Conservation (phyloP, 371 early-diverging fungal genomes). For the Mucor lusitanicus region DNA sequence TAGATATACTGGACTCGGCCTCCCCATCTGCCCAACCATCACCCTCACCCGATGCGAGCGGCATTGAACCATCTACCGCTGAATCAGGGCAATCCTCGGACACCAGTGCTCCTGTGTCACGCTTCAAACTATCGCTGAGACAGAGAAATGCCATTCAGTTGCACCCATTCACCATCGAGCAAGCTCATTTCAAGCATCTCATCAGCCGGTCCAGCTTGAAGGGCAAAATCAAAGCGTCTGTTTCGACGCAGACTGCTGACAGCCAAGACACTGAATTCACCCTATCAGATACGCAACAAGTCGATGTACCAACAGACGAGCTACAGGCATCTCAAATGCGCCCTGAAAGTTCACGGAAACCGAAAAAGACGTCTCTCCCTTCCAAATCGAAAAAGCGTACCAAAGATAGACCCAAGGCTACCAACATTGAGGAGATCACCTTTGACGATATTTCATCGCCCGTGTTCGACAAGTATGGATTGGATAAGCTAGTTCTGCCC, state of each 20-base stretch:
- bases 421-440: not conserved
- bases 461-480: slow-evolving; percentile 1
- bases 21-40: not conserved
- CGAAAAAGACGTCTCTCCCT: not conserved
- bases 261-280: not conserved
- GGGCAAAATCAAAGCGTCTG: not conserved
- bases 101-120: not conserved
- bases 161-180: slow-evolving; percentile 8
- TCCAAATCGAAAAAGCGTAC: not conserved
- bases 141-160: slow-evolving; percentile 14
- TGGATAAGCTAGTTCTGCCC: not conserved
- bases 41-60: not conserved
- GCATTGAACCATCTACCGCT: not conserved
- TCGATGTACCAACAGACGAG: not conserved
- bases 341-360: not conserved
- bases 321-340: not conserved
- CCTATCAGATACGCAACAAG: not conserved
- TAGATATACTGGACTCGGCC: not conserved
- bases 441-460: not conserved
- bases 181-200: not conserved
- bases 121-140: not conserved
- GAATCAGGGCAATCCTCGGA: not conserved
- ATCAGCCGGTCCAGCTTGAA: not conserved
- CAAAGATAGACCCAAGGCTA: not conserved
- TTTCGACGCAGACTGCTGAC: not conserved